Conservation (phyloP, 1,284 basidiomycete species). For the Ceratobasidium sp. region DNA sequence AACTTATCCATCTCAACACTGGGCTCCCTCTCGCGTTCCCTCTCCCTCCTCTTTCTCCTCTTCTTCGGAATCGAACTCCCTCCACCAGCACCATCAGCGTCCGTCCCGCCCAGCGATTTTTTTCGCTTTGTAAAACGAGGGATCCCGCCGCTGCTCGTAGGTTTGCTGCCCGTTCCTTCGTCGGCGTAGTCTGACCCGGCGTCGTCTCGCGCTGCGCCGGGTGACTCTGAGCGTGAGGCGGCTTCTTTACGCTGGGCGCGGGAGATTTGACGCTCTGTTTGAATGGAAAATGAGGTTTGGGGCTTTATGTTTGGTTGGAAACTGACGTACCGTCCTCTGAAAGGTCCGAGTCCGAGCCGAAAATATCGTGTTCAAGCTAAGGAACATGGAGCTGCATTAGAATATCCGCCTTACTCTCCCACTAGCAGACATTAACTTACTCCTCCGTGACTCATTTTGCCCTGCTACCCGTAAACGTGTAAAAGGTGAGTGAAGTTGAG, state of each 20-base stretch:
- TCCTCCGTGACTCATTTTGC: conserved; percentile 33
- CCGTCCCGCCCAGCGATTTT: conserved; percentile 60
- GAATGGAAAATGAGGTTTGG: conserved; percentile 42
- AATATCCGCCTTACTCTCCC: background rate
- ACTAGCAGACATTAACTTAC: background rate
- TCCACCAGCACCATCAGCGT: conserved; percentile 60
- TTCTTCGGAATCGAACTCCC: conserved; percentile 59
- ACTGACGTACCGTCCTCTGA: conserved; percentile 70
- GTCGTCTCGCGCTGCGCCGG: conserved; percentile 17
- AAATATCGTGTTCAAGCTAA: conserved; percentile 67
- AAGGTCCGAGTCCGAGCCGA: conserved; percentile 80
- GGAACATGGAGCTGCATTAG: background rate
- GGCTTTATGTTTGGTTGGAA: conserved; percentile 9
- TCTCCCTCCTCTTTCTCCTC: conserved; percentile 64
- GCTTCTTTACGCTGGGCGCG: conserved; percentile 56
- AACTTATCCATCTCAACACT: conserved; percentile 52
- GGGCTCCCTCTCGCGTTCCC: conserved; percentile 64
- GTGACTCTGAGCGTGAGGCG: conserved; percentile 63
- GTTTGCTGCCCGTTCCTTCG: conserved; percentile 55
- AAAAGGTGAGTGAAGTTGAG: conserved; percentile 22
- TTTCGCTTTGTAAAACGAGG: conserved; percentile 63
- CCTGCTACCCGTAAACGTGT: background rate
- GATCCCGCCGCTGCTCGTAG: conserved; percentile 53
- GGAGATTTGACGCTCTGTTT: conserved; percentile 45
- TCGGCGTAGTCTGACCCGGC: conserved; percentile 75